These are phyloP conservation scores for Penicillium subrubescens DNA, from an alignment of 495 filamentous ascomycete species.

Conservation along the genomic window DNA sequence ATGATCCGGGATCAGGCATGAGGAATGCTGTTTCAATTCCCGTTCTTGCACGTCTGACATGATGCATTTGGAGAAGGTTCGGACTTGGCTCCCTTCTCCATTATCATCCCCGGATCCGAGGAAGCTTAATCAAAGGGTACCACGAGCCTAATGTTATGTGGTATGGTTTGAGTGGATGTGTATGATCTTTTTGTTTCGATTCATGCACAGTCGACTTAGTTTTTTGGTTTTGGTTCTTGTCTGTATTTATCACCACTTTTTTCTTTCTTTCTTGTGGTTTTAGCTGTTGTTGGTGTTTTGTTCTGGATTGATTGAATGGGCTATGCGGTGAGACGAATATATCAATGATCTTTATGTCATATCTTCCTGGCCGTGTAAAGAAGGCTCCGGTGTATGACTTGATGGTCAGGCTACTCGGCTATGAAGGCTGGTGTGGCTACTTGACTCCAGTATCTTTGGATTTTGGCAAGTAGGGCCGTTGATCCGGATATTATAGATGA, in stretches of 20 bases:
- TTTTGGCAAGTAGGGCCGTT: too few relatives aligned
- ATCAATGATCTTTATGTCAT: slow-evolving; percentile 19
- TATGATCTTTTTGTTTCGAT: slow-evolving; percentile 17
- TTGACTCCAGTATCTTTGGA: too few relatives aligned
- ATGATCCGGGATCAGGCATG: not conserved
- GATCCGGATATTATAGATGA: too few relatives aligned
- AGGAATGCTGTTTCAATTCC: slow-evolving; percentile 12
- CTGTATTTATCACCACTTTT: slow-evolving; percentile 20
- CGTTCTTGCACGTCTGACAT: not conserved
- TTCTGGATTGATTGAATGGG: slow-evolving; percentile 3
- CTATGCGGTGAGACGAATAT: slow-evolving; percentile 25
- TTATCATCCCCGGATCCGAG: not conserved
- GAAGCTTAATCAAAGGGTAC: not conserved
- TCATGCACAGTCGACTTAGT: slow-evolving; percentile 19
- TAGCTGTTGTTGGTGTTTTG: slow-evolving; percentile 6
- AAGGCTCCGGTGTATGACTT: not conserved
- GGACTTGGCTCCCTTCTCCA: not conserved
- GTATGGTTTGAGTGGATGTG: not conserved
- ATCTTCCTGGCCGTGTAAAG: not conserved
- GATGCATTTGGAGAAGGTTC: not conserved
- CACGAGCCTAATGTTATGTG: not conserved
- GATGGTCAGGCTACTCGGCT: too few relatives aligned
- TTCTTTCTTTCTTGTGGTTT: not conserved
- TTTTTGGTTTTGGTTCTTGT: slow-evolving; percentile 6
- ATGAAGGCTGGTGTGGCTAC: too few relatives aligned